Base-by-base conservation (phyloP, 805 yeast genomes). In the Spathaspora boniae region DNA sequence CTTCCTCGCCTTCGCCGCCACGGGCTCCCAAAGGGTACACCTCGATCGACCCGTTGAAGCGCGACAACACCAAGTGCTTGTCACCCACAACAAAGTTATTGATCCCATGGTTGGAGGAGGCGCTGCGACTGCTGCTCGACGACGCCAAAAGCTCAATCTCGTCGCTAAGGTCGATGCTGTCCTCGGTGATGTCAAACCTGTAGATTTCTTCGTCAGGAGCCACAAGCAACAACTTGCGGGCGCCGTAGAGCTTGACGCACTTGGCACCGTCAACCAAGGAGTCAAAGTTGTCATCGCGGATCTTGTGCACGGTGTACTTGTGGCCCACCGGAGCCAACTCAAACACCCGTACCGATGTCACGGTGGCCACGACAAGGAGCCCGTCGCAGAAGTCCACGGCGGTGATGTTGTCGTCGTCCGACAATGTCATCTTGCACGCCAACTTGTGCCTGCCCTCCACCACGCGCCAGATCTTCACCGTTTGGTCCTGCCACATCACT, bases 391-490 rank as follows among this genome's bases (percentile, higher is more conserved):
- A 54, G 7, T 78, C 69, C 40, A 83, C 86, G 23, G 73, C 62
- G 1, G 87, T 65, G 33, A 93, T 81, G 58, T 84, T 84, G 44
- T 87, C 96, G 21, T 85, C 95, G 44, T 82, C 93, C 31, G 77
- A 69, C 40, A 82, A 61, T 2, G 74, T 64, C 48, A 86, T 53
- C 58, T 85, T 85, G 35, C 84, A 69, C 2, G 84, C 78, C 40
- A 88, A 57, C 39, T 73, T 75, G 51, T 73, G 78, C 12, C 72
- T 65, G 11, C 51, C 51, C 49, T 40, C 53, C 11, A 60, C 62
- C 14, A 86, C 51, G 42, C 61, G 65, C 98, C 98, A 93, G 8
- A 93, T 68, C 53, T 87, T 87, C 27, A 91, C 74, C 3, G 74
- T 68, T 53, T 84, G 88, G 46, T 84, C 94, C 48, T 80, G 82